A percentile compares a stretch with the other conserved stretches of the same genome.
phyloP scores from a whole-genome alignment of 176 grass and related monocot genomes.

The Aegilops tauschii region DNA sequence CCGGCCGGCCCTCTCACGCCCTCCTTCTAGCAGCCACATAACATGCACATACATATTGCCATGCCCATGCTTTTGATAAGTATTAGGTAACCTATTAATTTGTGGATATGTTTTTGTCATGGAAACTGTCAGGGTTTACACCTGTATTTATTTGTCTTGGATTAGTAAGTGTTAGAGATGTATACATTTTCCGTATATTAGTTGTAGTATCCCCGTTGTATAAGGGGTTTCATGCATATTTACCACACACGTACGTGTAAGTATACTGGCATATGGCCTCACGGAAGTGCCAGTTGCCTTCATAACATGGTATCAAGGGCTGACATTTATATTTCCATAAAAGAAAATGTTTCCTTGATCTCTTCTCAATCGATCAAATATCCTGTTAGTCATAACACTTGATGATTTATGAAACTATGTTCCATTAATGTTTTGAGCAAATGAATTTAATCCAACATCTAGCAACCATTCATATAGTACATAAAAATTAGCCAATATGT shows the following conservation, averaged over 20 bases:
- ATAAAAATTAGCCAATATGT: slow-evolving; percentile 1
- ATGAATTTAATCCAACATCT: background rate
- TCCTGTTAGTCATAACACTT: background rate
- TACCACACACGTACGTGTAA: background rate
- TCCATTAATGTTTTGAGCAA: background rate
- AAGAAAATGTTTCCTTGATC: background rate
- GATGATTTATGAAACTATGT: background rate
- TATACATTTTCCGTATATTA: background rate
- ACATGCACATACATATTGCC: no score
- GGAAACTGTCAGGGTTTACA: background rate
- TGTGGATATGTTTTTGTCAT: background rate
- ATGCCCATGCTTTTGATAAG: background rate
- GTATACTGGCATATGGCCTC: background rate
- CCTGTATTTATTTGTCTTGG: background rate
- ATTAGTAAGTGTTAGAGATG: background rate
- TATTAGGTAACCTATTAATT: background rate
- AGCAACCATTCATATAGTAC: background rate
- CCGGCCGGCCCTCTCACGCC: no score
- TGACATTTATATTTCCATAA: background rate
- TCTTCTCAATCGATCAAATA: background rate
- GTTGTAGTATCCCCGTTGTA: background rate
- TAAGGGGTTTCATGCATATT: background rate
- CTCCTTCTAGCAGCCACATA: no score
- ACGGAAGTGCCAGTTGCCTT: background rate
- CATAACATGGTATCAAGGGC: background rate